Conservation (phyloP, 2,329 filamentous ascomycete genomes). For the Microcyclosporella mali region DNA sequence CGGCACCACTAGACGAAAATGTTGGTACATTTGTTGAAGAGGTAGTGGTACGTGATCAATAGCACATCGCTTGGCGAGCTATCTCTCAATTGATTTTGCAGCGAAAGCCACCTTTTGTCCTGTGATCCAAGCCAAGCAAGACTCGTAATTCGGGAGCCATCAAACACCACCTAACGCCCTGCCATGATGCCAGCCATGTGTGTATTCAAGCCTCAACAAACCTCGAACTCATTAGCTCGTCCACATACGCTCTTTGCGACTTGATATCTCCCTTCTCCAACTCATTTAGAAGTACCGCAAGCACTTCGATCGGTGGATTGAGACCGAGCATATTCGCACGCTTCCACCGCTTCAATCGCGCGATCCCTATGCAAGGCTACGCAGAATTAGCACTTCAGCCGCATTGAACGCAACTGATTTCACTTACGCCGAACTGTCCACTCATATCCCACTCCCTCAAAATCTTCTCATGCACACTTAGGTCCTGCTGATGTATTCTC, state of each 20-base stretch:
- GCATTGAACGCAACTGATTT: neutral
- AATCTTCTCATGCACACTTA: slow-evolving; percentile 74
- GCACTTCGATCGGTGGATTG: slow-evolving; percentile 82
- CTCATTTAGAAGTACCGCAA: slow-evolving; percentile 74
- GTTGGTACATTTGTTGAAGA: too few relatives aligned
- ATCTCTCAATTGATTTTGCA: neutral
- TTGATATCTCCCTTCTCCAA: slow-evolving; percentile 50
- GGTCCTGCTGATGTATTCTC: slow-evolving; percentile 68
- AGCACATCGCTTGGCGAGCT: neutral
- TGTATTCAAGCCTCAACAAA: slow-evolving; percentile 34
- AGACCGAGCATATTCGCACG: slow-evolving; percentile 76
- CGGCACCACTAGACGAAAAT: too few relatives aligned
- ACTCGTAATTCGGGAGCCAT: neutral
- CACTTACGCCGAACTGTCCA: slow-evolving; percentile 83
- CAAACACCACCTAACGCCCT: slow-evolving; percentile 2
- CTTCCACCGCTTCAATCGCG: slow-evolving; percentile 77
- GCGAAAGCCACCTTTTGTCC: neutral
- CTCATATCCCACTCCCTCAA: slow-evolving; percentile 88
- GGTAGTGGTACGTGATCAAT: too few relatives aligned
- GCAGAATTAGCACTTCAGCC: slow-evolving; percentile 12
- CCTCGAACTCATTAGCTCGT: slow-evolving; percentile 53
- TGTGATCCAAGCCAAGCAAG: slow-evolving; percentile 1
- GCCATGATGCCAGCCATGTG: neutral
- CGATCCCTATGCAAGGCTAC: slow-evolving; percentile 82
- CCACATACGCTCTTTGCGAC: slow-evolving; percentile 66